Percentiles rank a stretch among this genome's conserved stretches.
Evolutionary conservation across 495 filamentous ascomycete genomes (phyloP).

Genomic region (Penicillium crystallinum): DNA sequence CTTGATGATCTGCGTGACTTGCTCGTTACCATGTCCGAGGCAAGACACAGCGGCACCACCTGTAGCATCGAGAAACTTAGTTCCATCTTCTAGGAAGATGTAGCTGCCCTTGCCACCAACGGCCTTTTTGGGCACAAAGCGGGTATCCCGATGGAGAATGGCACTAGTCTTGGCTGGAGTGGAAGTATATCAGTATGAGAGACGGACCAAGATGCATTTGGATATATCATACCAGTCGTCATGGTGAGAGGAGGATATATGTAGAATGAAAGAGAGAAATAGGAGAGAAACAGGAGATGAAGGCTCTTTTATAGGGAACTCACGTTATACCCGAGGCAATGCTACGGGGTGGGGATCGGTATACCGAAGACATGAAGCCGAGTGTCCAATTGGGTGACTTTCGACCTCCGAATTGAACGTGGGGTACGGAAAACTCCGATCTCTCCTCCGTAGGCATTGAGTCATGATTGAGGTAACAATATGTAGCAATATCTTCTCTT

Average conservation of each 20-base stretch:
- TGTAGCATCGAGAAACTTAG: constrained; percentile 58
- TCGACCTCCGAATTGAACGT: background rate
- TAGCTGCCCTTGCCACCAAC: constrained; percentile 42
- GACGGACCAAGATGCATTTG: background rate
- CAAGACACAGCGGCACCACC: constrained; percentile 49
- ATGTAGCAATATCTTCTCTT: constrained; percentile 4
- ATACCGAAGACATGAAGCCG: constrained; percentile 32
- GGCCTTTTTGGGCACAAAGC: constrained; percentile 35
- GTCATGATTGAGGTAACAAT: too few species aligned
- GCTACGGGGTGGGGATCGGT: constrained; percentile 24
- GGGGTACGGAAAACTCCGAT: background rate
- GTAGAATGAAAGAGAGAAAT: background rate
- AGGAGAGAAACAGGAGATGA: background rate
- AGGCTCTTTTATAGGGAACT: constrained; percentile 5
- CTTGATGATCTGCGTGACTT: constrained; percentile 41
- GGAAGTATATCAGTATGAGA: background rate
- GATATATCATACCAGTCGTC: background rate
- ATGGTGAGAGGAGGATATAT: background rate
- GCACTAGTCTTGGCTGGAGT: constrained; percentile 23
- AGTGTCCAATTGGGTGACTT: constrained; percentile 22
- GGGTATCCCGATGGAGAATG: constrained; percentile 41
- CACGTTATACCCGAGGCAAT: constrained; percentile 19
- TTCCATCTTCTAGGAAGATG: constrained; percentile 53
- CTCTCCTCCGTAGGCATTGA: constrained; percentile 5
- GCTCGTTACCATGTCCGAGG: constrained; percentile 44